These are phyloP conservation scores for Paecilomyces formosus DNA, from an alignment of 2,329 filamentous ascomycete genomes.

Conservation along the genomic window DNA sequence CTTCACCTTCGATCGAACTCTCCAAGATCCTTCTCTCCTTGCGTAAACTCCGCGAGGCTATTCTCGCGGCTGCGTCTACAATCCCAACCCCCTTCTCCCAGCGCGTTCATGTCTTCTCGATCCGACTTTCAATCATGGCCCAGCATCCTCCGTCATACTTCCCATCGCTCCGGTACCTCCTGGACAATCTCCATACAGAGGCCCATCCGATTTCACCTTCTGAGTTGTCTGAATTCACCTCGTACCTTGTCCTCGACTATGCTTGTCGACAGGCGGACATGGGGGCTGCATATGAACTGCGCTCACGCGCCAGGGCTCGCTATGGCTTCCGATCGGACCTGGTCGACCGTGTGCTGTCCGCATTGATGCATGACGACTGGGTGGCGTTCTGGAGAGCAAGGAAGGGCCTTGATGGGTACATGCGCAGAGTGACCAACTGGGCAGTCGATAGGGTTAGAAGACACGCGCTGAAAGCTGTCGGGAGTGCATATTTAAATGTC, in stretches of 20 bases:
- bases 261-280: conserved; percentile 76
- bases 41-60: conserved; percentile 84
- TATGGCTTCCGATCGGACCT: conserved; percentile 60
- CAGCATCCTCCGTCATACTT: conserved; percentile 83
- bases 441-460: conserved; percentile 66
- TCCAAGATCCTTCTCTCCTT: conserved; percentile 72
- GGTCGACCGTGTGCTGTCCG: conserved; percentile 60
- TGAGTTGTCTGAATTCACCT: conserved; percentile 71
- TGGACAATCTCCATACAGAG: conserved; percentile 61
- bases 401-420: conserved; percentile 69
- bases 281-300: conserved; percentile 62
- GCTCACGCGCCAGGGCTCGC: conserved; percentile 37
- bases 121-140: conserved; percentile 72
- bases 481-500: conserved; percentile 69
- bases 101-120: conserved; percentile 87
- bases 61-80: conserved; percentile 63
- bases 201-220: conserved; percentile 59
- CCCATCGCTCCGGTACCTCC: conserved; percentile 72
- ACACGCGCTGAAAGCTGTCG: conserved; percentile 80
- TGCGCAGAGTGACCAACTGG: conserved; percentile 71
- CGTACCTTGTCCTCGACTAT: conserved; percentile 78
- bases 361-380: conserved; percentile 77
- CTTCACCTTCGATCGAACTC: conserved; percentile 54
- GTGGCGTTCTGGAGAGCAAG: conserved; percentile 66
- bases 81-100: conserved; percentile 73